Conservation (phyloP, 2,329 filamentous ascomycete genomes). For the Dendrostoma leiphaemia region DNA sequence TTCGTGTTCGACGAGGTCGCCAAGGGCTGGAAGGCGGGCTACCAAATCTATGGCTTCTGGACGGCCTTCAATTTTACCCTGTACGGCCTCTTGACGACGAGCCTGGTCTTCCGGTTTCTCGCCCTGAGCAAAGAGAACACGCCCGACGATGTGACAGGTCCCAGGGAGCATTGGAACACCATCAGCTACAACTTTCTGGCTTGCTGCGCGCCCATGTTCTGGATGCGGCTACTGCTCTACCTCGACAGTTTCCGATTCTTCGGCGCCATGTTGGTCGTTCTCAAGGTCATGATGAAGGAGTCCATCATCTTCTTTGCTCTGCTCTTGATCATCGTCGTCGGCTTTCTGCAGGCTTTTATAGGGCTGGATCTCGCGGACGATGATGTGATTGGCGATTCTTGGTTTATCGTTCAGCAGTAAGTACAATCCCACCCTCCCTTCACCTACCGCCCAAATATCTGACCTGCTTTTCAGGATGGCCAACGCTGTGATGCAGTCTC, state of each 20-base stretch:
- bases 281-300: slow-evolving; percentile 94
- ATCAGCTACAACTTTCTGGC: slow-evolving; percentile 93
- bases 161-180: slow-evolving; percentile 66
- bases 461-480: slow-evolving; percentile 54
- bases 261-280: slow-evolving; percentile 93
- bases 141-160: slow-evolving; percentile 29
- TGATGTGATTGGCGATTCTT: slow-evolving; percentile 64
- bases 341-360: slow-evolving; percentile 91
- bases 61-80: slow-evolving; percentile 88
- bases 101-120: slow-evolving; percentile 75
- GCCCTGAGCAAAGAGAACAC: slow-evolving; percentile 63
- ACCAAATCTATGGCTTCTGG: slow-evolving; percentile 93
- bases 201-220: slow-evolving; percentile 94
- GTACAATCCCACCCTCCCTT: not conserved
- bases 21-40: slow-evolving; percentile 93
- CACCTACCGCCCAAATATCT: not conserved
- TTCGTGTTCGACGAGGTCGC: slow-evolving; percentile 84
- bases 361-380: slow-evolving; percentile 83
- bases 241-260: slow-evolving; percentile 95
- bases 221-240: slow-evolving; percentile 88
- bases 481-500: slow-evolving; percentile 87
- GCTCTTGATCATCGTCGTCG: slow-evolving; percentile 76
- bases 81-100: slow-evolving; percentile 75
- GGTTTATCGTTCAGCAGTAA: slow-evolving; percentile 68
- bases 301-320: slow-evolving; percentile 96